Base-by-base conservation (phyloP, 345 rosid genomes). In the Theobroma cacao region DNA sequence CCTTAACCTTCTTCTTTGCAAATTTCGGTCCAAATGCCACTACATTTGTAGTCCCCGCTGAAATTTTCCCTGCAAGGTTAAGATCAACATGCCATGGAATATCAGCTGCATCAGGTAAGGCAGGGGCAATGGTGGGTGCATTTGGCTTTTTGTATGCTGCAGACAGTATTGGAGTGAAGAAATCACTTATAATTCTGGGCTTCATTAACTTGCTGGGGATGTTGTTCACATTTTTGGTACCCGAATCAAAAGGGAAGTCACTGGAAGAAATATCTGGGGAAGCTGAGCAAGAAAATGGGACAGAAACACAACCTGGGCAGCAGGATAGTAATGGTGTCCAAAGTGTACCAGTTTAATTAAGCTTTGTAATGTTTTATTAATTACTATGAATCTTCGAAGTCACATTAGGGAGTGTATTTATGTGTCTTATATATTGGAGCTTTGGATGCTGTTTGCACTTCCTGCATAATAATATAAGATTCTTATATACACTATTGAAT, bases 1-100 rank as follows among this genome's bases (percentile, higher is more conserved):
- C 93, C 5, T 47, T 93, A 2, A 88, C 96, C 0, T 93, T 93
- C 79, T 93, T 93, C 87, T 93, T 93, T 56, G 83, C 92, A 18
- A 93, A 93, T 52, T 93, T 93, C 17, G 97, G 95, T 30, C 98
- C 98, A 11, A 93, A 90, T 18, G 90, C 97, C 34, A 91, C 94
- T 7, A 91, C 98, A 20, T 93, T 90, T 75, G 85, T 89, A 3
- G 90, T 90, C 60, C 97, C 94, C 3, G 95, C 93, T 1, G 97
- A 92, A 86, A 89, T 92, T 11, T 93, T 92, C 80, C 98, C 97
- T 0, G 91, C 97, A 2, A 89, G 97, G 77, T 26, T 92, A 52
- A 84, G 97, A 84, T 88, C 97, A 1, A 93, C 92, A 8, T 90
- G 98, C 82, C 97, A 93, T 3, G 97, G 98, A 7, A 92, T 92